Percentiles rank a stretch among this genome's conserved stretches.
Evolutionary conservation across 805 yeast genomes (phyloP).

Genomic region (Tanozyma kutaoensis): DNA sequence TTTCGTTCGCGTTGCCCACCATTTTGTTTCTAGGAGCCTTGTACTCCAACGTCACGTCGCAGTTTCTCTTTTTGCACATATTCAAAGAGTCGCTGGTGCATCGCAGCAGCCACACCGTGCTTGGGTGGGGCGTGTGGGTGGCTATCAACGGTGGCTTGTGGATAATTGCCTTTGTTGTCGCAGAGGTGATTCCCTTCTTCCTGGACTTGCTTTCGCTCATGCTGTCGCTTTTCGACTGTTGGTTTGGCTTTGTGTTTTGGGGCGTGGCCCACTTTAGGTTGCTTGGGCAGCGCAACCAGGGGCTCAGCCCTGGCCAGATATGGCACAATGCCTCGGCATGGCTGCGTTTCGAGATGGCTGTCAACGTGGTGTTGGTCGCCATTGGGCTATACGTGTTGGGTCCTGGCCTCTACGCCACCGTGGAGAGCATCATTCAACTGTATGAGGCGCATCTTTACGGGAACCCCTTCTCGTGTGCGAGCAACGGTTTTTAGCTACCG

Average conservation of each 20-base stretch:
- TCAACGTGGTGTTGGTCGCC: slow-evolving; percentile 24
- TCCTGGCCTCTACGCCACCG: slow-evolving; percentile 44
- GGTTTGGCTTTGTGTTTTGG: slow-evolving; percentile 58
- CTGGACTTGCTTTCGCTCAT: slow-evolving; percentile 42
- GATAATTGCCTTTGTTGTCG: slow-evolving; percentile 43
- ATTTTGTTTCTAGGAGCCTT: slow-evolving; percentile 41
- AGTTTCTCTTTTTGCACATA: slow-evolving; percentile 34
- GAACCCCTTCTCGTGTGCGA: slow-evolving; percentile 36
- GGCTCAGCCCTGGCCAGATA: too few species aligned
- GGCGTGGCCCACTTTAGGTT: slow-evolving; percentile 41
- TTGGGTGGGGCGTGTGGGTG: slow-evolving; percentile 43
- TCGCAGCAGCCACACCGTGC: slow-evolving; percentile 30
- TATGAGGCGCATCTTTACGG: slow-evolving; percentile 38
- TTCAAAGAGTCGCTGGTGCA: slow-evolving; percentile 30
- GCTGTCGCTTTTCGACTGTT: slow-evolving; percentile 52
- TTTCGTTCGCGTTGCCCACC: slow-evolving; percentile 51
- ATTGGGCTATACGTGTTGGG: slow-evolving; percentile 44
- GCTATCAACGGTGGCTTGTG: slow-evolving; percentile 29
- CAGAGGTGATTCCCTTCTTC: slow-evolving; percentile 55
- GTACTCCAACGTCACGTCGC: slow-evolving; percentile 41
- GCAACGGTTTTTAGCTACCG: slow-evolving; percentile 18
- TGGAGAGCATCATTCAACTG: slow-evolving; percentile 39
- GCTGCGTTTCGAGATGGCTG: slow-evolving; percentile 22
- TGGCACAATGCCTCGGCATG: slow-evolving; percentile 10
- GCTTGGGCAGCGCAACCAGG: slow-evolving; percentile 10